Evolutionary conservation across 1,284 basidiomycete species (phyloP).

Genomic region (Porodaedalea pini): DNA sequence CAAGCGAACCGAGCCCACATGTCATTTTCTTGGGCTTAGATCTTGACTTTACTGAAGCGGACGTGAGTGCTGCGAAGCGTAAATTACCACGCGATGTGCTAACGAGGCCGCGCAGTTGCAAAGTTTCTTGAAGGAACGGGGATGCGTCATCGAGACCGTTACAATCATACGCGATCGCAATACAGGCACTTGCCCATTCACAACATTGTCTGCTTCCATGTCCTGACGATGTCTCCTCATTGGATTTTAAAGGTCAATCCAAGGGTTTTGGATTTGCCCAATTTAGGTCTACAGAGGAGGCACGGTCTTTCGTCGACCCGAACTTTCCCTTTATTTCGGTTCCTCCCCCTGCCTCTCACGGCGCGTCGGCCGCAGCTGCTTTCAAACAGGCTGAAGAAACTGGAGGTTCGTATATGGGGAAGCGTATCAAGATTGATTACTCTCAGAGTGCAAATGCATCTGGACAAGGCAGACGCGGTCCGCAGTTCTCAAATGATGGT

Average conservation of each 20-base stretch:
- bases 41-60: slow-evolving; percentile 83
- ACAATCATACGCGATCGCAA: slow-evolving; percentile 92
- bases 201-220: slow-evolving; percentile 51
- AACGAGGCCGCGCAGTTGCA: slow-evolving; percentile 76
- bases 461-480: slow-evolving; percentile 55
- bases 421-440: slow-evolving; percentile 87
- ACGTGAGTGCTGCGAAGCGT: slow-evolving; percentile 48
- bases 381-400: slow-evolving; percentile 69
- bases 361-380: slow-evolving; percentile 62
- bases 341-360: slow-evolving; percentile 79
- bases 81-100: background rate
- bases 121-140: slow-evolving; percentile 41
- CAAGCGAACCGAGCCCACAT: slow-evolving; percentile 81
- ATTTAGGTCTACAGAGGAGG: slow-evolving; percentile 79
- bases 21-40: slow-evolving; percentile 91
- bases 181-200: slow-evolving; percentile 87
- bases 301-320: slow-evolving; percentile 82
- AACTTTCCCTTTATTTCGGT: slow-evolving; percentile 82
- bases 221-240: slow-evolving; percentile 62
- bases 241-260: slow-evolving; percentile 75
- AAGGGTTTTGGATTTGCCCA: slow-evolving; percentile 94
- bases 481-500: slow-evolving; percentile 78
- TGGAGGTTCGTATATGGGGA: slow-evolving; percentile 61
- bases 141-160: slow-evolving; percentile 75
- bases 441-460: slow-evolving; percentile 74